Conservation (phyloP, 305 asterid genomes). For the Solanum hybrid region DNA sequence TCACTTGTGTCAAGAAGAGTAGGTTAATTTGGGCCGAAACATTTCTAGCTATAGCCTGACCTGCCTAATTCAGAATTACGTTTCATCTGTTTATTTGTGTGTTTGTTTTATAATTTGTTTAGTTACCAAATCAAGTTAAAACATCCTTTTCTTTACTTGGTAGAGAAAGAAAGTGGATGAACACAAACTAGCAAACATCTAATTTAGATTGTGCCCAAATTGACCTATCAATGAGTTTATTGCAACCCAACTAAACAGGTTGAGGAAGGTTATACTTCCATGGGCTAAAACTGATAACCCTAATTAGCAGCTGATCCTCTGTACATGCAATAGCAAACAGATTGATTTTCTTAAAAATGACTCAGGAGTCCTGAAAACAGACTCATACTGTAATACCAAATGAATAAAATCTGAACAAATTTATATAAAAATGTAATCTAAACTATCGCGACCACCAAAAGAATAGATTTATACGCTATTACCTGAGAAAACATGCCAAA, state of each 20-base stretch:
- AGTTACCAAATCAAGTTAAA: neutral
- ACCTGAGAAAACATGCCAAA: slow-evolving; percentile 99
- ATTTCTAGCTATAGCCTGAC: neutral
- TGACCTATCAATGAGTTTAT: neutral
- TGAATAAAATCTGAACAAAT: neutral
- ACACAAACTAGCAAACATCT: neutral
- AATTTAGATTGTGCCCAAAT: neutral
- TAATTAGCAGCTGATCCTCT: neutral
- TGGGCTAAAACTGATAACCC: neutral
- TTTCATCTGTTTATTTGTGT: neutral
- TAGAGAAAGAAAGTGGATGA: neutral
- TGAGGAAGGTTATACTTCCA: neutral
- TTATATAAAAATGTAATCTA: neutral
- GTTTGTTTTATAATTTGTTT: neutral
- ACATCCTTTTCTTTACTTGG: neutral
- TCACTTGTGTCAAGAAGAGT: neutral
- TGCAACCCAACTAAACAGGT: neutral
- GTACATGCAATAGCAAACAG: neutral
- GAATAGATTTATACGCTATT: neutral
- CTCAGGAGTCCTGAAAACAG: neutral
- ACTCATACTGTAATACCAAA: neutral
- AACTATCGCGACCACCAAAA: neutral
- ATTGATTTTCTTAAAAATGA: neutral
- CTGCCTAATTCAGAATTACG: neutral
- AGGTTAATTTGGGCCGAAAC: neutral